Base-by-base conservation (phyloP, 306 rosid species). In the Sechiopsis laciniata region DNA sequence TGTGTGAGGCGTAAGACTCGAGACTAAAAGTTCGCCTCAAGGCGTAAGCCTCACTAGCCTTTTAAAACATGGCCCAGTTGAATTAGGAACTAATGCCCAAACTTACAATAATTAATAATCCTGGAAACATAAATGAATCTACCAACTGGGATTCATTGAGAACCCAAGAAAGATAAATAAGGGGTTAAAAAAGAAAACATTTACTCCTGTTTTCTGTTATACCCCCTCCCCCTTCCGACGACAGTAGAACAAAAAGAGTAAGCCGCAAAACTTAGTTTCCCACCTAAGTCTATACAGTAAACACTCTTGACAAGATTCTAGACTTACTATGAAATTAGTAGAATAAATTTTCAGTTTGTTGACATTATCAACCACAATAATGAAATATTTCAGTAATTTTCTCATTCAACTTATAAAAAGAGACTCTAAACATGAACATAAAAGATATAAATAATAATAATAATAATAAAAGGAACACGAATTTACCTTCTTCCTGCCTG, bases 401-500 rank as follows among this genome's bases (percentile, higher is more conserved):
- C 59, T 22, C 22, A 22, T 50, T 50, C 74, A 24, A 69, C 73
- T 12, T 4, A 48, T 0, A 21, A 46, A 21, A 51, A n/a, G 7
- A 32, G 19, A 54, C 51, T 9, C 16, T 19, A 6, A 10, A 69
- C 13, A 19, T 64, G 17, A 40, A 73, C 19, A 29, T 50, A 26
- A 45, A 57, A 19, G 8, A 29, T 10, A 68, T 24, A 72, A 64
- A 54, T n/a, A n/a, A n/a, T n/a, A n/a, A n/a, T n/a, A n/a, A n/a
- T 22, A 64, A 46, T 22, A 19, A 77, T 35, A 42, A 77, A 56
- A 42, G 56, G 6, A 66, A 21, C 51, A 7, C 17, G 8, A 8
- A 22, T 19, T 55, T 76, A 93, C 98, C 98, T 75, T 90, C 74
- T 93, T 87, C 10, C 80, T 83, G 55, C 98, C 98, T 14, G 97